These are phyloP conservation scores for Phlebiopsis flavidoalba DNA, from an alignment of 768 basidiomycete species.

Conservation along the genomic window DNA sequence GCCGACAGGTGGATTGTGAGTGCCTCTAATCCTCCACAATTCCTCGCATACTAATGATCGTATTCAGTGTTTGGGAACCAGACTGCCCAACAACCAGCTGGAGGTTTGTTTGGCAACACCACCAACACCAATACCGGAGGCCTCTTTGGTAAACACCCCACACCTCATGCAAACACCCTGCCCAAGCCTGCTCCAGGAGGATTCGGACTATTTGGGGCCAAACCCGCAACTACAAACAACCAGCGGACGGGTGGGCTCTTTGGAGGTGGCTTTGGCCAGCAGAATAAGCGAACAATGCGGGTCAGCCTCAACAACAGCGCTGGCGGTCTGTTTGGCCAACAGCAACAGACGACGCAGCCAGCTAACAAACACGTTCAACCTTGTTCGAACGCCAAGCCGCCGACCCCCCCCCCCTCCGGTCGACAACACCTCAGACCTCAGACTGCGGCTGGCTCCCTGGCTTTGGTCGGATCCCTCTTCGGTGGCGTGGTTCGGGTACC, in stretches of 20 bases:
- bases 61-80: constrained; percentile 34
- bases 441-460: constrained; percentile 32
- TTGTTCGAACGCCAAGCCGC: constrained; percentile 50
- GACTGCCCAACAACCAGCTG: constrained; percentile 10
- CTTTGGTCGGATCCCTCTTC: constrained; percentile 26
- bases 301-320: constrained; percentile 17
- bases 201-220: constrained; percentile 1
- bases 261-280: constrained; percentile 42
- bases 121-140: constrained; percentile 17
- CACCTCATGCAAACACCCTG: constrained; percentile 16
- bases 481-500: constrained; percentile 25
- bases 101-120: constrained; percentile 19
- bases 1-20: constrained; percentile 5
- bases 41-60: constrained; percentile 10
- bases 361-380: constrained; percentile 33
- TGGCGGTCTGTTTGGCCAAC: constrained; percentile 45
- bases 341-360: constrained; percentile 41
- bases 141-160: constrained; percentile 17
- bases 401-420: constrained; percentile 34
- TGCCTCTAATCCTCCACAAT: background rate
- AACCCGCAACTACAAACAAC: constrained; percentile 17
- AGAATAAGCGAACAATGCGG: constrained; percentile 26
- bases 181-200: background rate
- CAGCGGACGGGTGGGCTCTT: constrained; percentile 20
- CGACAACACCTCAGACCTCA: constrained; percentile 26